Conservation (phyloP, 139 green algal genomes). For the Pleodorina starrii region DNA sequence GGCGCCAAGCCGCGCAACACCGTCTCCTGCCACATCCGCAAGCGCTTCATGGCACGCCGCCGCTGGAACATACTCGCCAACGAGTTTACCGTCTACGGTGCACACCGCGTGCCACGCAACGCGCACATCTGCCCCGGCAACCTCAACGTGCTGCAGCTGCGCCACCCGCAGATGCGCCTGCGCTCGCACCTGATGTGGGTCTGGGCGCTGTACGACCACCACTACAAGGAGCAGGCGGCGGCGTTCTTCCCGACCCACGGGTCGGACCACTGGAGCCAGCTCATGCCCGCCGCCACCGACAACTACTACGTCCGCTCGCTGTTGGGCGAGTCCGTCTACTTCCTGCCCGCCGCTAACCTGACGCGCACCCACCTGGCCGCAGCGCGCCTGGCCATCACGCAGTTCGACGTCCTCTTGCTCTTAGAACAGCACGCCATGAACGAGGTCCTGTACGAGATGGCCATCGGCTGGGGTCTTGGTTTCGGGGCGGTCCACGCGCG, state of each 20-base stretch:
- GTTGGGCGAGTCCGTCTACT: conserved; percentile 50
- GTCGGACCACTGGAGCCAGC: not conserved
- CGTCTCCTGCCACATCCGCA: conserved; percentile 44
- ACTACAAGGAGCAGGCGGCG: conserved; percentile 33
- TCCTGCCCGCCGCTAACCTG: conserved; percentile 14
- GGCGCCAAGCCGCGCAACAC: conserved; percentile 23
- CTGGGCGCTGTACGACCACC: conserved; percentile 47
- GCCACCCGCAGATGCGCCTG: conserved; percentile 44
- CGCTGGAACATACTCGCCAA: conserved; percentile 54
- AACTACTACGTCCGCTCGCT: conserved; percentile 54
- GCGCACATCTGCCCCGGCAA: conserved; percentile 41
- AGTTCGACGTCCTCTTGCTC: conserved; percentile 59
- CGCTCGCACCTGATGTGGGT: conserved; percentile 53
- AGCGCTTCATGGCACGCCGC: conserved; percentile 37
- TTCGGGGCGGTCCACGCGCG: conserved; percentile 31
- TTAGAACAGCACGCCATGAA: conserved; percentile 43
- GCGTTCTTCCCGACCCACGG: conserved; percentile 27
- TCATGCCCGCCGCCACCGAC: conserved; percentile 39
- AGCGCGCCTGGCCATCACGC: conserved; percentile 17
- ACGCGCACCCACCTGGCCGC: not conserved
- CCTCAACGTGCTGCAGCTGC: conserved; percentile 55
- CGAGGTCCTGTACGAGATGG: conserved; percentile 42
- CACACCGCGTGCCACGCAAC: not conserved
- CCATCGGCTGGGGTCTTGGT: conserved; percentile 37
- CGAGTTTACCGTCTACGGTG: conserved; percentile 53